Conservation (phyloP, 1,139 yeast genomes). For the Lodderomyces parapsilosis region DNA sequence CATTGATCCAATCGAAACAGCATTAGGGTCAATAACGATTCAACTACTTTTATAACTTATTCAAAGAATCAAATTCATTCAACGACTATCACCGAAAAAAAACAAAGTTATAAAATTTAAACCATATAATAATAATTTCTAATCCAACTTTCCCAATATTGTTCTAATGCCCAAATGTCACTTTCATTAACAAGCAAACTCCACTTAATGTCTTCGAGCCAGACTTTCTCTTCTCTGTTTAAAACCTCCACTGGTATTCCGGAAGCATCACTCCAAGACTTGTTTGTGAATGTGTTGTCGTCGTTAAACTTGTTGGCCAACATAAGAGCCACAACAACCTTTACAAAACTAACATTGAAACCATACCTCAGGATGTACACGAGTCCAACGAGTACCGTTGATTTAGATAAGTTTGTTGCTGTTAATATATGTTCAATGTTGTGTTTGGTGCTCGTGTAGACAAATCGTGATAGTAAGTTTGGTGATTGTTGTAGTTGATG, state of each 20-base stretch:
- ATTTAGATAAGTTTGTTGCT: slow-evolving; percentile 89
- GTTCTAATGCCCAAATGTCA: slow-evolving; percentile 43
- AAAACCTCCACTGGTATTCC: slow-evolving; percentile 64
- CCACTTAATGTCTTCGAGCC: slow-evolving; percentile 61
- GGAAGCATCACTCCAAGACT: slow-evolving; percentile 94
- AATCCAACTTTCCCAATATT: slow-evolving; percentile 50
- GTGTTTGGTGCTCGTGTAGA: no score
- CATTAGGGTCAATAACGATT: no score
- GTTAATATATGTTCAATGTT: no score
- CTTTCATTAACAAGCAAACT: slow-evolving; percentile 43
- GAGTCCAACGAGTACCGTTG: slow-evolving; percentile 63
- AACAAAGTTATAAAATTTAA: neutral
- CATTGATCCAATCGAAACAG: no score
- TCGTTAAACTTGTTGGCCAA: slow-evolving; percentile 94
- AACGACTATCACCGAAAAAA: neutral
- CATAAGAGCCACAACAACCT: slow-evolving; percentile 59
- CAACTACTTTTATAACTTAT: no score
- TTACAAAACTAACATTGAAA: no score
- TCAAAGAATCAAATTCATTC: neutral
- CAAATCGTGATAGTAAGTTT: no score
- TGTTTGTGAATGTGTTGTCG: slow-evolving; percentile 93
- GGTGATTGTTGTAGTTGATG: neutral
- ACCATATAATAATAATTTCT: slow-evolving; percentile 26
- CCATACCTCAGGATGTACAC: no score
- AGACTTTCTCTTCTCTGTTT: slow-evolving; percentile 66